phyloP scores from a whole-genome alignment of 208 protist species.

The Pavlovales sp. region DNA sequence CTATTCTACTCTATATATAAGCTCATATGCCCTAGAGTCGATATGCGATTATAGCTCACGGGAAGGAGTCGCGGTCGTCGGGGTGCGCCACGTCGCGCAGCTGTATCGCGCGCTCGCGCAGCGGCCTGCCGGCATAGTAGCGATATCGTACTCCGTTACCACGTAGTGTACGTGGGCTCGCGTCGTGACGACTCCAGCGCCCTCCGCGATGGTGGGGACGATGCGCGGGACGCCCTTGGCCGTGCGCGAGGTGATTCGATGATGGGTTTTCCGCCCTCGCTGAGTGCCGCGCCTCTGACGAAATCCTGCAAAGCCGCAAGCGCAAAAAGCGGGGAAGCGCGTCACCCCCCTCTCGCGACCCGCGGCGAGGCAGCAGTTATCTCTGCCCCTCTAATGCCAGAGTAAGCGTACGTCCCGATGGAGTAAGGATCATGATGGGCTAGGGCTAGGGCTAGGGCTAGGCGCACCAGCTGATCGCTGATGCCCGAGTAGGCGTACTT shows the following conservation, averaged over 20 bases:
- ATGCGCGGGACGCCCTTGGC: constrained; percentile 32
- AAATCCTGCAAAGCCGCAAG: no score
- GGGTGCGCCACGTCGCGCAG: constrained; percentile 31
- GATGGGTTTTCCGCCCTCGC: constrained; percentile 48
- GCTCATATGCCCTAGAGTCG: no score
- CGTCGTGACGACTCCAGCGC: constrained; percentile 45
- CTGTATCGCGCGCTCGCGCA: constrained; percentile 31
- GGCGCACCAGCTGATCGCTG: constrained; percentile 38
- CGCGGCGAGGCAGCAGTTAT: no score
- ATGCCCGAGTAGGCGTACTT: constrained; percentile 26
- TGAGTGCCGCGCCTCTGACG: constrained; percentile 41
- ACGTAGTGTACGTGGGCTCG: constrained; percentile 37
- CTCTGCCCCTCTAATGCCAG: no score
- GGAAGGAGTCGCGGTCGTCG: constrained; percentile 31
- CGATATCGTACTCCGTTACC: constrained; percentile 47
- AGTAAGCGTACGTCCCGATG: no score
- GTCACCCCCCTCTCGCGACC: no score
- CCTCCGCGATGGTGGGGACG: constrained; percentile 13
- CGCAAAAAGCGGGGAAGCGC: no score
- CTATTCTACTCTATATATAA: no score
- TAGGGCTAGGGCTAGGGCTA: no score
- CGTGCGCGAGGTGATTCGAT: constrained; percentile 44
- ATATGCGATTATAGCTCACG: no score
- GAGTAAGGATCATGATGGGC: no score
- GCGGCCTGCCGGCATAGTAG: constrained; percentile 22